Evolutionary conservation across 2,329 filamentous ascomycete genomes (phyloP).

Genomic region (Dichotomopilus funicola): DNA sequence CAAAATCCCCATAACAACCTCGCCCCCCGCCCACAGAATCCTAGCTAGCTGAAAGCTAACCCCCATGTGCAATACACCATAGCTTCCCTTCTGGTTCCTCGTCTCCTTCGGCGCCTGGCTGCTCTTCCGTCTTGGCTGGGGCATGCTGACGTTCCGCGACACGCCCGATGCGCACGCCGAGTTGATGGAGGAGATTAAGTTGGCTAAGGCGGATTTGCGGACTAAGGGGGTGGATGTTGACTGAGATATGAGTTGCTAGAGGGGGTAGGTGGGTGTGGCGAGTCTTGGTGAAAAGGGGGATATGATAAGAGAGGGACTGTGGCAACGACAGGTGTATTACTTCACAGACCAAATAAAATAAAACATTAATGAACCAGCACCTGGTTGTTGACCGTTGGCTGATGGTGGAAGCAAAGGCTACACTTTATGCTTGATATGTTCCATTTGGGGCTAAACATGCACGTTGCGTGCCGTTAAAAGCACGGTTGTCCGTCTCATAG

Average conservation of each 20-base stretch:
- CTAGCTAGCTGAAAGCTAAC: background rate
- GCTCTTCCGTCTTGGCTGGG: conserved; percentile 83
- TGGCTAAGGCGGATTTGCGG: conserved; percentile 68
- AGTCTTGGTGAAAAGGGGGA: background rate
- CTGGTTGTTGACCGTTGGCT: too few species aligned
- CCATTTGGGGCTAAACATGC: too few species aligned
- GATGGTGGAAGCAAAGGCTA: too few species aligned
- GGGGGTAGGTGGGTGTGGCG: background rate
- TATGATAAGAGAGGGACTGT: background rate
- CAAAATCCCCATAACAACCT: background rate
- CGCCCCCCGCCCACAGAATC: background rate
- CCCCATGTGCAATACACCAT: background rate
- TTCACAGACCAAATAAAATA: too few species aligned
- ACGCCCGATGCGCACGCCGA: conserved; percentile 86
- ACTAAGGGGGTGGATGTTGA: conserved; percentile 73
- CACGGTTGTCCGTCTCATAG: too few species aligned
- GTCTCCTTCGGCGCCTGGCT: conserved; percentile 89
- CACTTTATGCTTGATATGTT: too few species aligned
- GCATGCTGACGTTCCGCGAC: conserved; percentile 94
- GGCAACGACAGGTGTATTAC: too few species aligned
- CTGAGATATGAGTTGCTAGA: conserved; percentile 30
- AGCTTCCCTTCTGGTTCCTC: conserved; percentile 91
- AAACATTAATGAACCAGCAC: too few species aligned
- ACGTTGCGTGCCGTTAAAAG: too few species aligned
- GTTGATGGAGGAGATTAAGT: conserved; percentile 75